Evolutionary conservation across 2,329 filamentous ascomycete genomes (phyloP).

Genomic region (Trichoderma gracile): DNA sequence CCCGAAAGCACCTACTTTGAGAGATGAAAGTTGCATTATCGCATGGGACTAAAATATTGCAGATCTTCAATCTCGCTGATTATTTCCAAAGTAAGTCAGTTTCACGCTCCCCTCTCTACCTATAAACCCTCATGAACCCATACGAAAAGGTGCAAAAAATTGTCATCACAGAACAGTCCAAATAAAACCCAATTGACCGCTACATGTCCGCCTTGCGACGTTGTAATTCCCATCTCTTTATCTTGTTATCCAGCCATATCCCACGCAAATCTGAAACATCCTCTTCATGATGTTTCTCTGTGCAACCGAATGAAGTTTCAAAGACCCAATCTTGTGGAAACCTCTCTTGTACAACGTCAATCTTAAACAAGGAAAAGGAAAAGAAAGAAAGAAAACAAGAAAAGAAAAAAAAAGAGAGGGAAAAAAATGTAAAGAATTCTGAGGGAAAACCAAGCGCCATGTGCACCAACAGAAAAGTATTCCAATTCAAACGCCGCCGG

Average conservation of each 20-base stretch:
- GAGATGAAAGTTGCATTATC: no score
- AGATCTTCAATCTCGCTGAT: no score
- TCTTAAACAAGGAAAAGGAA: neutral
- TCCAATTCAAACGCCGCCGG: slow-evolving; percentile 16
- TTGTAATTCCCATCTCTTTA: slow-evolving; percentile 14
- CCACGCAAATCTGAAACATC: neutral
- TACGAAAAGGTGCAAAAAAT: neutral
- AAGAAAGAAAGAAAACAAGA: neutral
- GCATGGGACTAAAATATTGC: no score
- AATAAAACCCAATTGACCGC: neutral
- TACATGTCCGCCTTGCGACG: slow-evolving; percentile 25
- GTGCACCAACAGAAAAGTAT: slow-evolving; percentile 15
- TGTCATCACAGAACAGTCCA: no score
- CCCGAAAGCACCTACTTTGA: no score
- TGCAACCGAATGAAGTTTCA: neutral
- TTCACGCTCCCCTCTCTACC: no score
- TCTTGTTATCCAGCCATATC: neutral
- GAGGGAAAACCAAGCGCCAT: neutral
- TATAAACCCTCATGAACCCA: neutral
- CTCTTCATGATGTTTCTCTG: neutral
- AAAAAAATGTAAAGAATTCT: neutral
- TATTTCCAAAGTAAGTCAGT: no score
- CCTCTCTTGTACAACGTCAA: neutral
- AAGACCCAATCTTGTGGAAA: neutral
- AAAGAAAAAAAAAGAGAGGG: neutral